Evolutionary conservation across 1,284 basidiomycete species (phyloP), one percentile per base, ranked within the genome.

Genomic region (Fistulinella cinereoalba): DNA sequence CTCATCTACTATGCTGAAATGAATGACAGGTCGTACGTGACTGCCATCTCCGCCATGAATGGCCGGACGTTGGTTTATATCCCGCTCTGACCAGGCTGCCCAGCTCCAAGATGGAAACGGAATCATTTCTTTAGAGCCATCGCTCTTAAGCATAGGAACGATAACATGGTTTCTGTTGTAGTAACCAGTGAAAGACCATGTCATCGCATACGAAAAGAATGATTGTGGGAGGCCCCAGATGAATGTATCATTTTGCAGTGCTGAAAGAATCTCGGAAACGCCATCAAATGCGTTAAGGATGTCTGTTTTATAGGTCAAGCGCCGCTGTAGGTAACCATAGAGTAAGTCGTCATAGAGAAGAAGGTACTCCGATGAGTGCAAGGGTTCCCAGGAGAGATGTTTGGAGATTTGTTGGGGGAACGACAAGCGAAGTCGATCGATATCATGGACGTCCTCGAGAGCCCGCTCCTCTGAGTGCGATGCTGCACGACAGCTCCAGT

Each of bases 91-190:
- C 56, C 56, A 57, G 9, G 57, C 56, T 1, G 46, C 56, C 55
- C 55, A 56, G 21, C 56, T 56, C 55, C 56, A 56, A 4, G 56
- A 56, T 19, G 53, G 56, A 9, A 57, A 37, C 0, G 52, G 39
- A 1, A 53, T 15, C 37, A 28, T 43, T 19, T 43, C 13, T 28
- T 33, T 37, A 1, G 40, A 32, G n/a, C 45, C 56, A 1, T 47
- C 15, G 11, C 16, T 31, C n/a, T 41, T 9, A 3, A 56, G 40
- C 32, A 51, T n/a, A 9, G 57, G 52, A 6, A 58, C 19, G 3
- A 22, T 4, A 7, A 47, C 37, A 7, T 41, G 0, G n/a, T 58
- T 57, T 25, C 48, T 37, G 18, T 21, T 3, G 4, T 32, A 36
- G 23, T 34, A 21, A 5, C 52, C 57, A 0, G 28, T 37, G 19